Evolutionary conservation across 306 rosid genomes (phyloP).

Genomic region (Benincasa hispida): DNA sequence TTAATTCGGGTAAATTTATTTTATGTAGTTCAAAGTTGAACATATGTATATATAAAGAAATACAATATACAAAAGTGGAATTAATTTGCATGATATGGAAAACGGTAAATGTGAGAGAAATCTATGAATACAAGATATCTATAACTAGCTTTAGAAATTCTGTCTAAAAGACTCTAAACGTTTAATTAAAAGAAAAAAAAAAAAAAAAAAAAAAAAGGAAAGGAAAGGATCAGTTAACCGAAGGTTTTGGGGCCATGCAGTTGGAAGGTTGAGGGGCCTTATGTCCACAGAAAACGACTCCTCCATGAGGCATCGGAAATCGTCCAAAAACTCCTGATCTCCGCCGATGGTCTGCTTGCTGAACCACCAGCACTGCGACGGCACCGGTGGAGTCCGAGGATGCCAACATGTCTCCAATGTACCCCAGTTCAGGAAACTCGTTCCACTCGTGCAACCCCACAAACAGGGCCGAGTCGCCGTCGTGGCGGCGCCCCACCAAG

Average conservation of each 20-base stretch:
- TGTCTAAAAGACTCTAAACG: too few relatives aligned
- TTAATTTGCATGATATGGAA: too few relatives aligned
- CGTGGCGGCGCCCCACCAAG: conserved; percentile 47
- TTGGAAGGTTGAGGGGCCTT: background rate
- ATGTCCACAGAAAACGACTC: background rate
- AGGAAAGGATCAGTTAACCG: background rate
- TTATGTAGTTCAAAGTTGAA: too few relatives aligned
- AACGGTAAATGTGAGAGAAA: too few relatives aligned
- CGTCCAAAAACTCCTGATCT: background rate
- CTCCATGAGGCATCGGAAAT: conserved; percentile 2
- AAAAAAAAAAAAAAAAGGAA: too few relatives aligned
- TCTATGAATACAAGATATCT: too few relatives aligned
- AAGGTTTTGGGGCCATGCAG: background rate
- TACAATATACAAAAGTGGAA: too few relatives aligned
- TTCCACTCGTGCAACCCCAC: conserved; percentile 38
- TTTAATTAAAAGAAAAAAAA: too few relatives aligned
- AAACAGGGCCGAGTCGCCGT: conserved; percentile 16
- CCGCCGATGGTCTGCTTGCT: conserved; percentile 29
- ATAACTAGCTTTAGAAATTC: too few relatives aligned
- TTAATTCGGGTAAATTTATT: too few relatives aligned
- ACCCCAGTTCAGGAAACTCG: conserved; percentile 54
- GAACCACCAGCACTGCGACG: conserved; percentile 42
- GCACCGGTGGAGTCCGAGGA: conserved; percentile 21
- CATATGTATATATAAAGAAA: too few relatives aligned
- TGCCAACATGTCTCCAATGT: conserved; percentile 38